A percentile compares a stretch with the other conserved stretches of the same genome.
Conservation (phyloP, 805 yeast species). For the Tetrapisispora nanseiensis region DNA sequence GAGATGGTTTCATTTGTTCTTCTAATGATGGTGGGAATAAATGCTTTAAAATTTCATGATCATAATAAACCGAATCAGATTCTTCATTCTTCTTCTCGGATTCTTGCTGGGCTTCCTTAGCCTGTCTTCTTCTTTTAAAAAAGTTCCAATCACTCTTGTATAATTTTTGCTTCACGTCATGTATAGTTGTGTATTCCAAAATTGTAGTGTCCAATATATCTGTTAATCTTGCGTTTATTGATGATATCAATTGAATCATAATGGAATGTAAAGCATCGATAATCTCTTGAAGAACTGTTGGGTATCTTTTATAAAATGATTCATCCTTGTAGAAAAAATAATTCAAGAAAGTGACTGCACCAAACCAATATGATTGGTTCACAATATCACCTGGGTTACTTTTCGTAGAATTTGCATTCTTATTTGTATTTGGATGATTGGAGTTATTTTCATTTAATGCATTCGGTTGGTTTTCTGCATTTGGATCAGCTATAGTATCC, state of each 20-base stretch:
- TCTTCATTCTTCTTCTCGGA: conserved; percentile 7
- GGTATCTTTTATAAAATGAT: conserved; percentile 43
- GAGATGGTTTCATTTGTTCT: conserved; percentile 81
- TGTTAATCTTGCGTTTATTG: conserved; percentile 52
- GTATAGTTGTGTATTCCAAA: conserved; percentile 69
- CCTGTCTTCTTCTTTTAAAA: conserved; percentile 36
- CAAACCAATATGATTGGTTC: conserved; percentile 76
- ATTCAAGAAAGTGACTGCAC: conserved; percentile 64
- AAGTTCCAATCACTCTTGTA: conserved; percentile 68
- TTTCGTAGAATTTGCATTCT: conserved; percentile 7
- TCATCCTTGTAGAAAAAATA: conserved; percentile 69
- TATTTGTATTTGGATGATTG: background rate
- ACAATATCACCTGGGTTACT: conserved; percentile 48
- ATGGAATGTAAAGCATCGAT: conserved; percentile 47
- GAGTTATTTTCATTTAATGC: background rate
- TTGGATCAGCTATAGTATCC: conserved; percentile 7
- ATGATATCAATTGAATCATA: conserved; percentile 54
- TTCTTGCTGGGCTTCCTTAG: conserved; percentile 18
- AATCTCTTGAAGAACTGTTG: conserved; percentile 51
- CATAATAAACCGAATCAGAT: conserved; percentile 28
- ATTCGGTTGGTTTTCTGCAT: conserved; percentile 6
- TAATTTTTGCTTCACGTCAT: conserved; percentile 65
- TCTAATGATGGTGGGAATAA: conserved; percentile 76
- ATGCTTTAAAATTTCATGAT: conserved; percentile 66
- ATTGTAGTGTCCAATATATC: conserved; percentile 54